Percentiles rank a stretch among this genome's conserved stretches.
phyloP scores from a whole-genome alignment of 192 early-diverging fungal genomes.

The Coemansia sp. region DNA sequence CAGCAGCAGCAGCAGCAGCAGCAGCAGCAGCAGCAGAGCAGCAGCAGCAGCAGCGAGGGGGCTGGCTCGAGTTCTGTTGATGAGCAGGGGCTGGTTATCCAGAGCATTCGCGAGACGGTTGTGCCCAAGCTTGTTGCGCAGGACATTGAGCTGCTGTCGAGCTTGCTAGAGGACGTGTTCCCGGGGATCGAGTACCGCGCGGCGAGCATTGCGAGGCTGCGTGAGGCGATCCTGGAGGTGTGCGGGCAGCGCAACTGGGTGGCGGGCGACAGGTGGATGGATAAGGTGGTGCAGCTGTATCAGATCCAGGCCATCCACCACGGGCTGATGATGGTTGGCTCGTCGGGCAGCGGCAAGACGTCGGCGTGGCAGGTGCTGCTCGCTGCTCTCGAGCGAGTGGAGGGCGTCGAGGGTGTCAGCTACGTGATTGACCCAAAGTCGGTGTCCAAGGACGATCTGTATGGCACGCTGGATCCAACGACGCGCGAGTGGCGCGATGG shows the following conservation, averaged over 20 bases:
- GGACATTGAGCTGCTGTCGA: slow-evolving; percentile 84
- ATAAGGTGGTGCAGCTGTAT: slow-evolving; percentile 96
- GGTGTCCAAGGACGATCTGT: slow-evolving; percentile 93
- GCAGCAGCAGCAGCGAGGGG: slow-evolving; percentile 22
- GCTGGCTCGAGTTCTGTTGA: slow-evolving; percentile 56
- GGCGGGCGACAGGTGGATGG: slow-evolving; percentile 80
- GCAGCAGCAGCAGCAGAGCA: no score
- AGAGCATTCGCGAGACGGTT: slow-evolving; percentile 95
- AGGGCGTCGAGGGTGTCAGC: slow-evolving; percentile 84
- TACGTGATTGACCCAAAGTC: slow-evolving; percentile 99
- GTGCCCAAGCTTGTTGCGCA: slow-evolving; percentile 98
- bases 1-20: no score
- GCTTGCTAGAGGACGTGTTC: slow-evolving; percentile 91
- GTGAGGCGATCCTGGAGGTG: slow-evolving; percentile 69
- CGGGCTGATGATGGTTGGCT: slow-evolving; percentile 99
- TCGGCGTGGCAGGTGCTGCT: slow-evolving; percentile 92
- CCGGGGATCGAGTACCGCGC: slow-evolving; percentile 83
- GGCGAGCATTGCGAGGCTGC: slow-evolving; percentile 73
- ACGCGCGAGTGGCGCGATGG: slow-evolving; percentile 99
- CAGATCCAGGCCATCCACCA: slow-evolving; percentile 99
- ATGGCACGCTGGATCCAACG: slow-evolving; percentile 93
- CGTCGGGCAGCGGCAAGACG: slow-evolving; percentile 95
- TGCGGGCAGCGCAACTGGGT: slow-evolving; percentile 75
- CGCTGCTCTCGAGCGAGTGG: slow-evolving; percentile 81
- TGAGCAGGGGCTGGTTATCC: slow-evolving; percentile 94